Base-by-base conservation (phyloP, 164 flowering plant genomes). In the Sedum album region DNA sequence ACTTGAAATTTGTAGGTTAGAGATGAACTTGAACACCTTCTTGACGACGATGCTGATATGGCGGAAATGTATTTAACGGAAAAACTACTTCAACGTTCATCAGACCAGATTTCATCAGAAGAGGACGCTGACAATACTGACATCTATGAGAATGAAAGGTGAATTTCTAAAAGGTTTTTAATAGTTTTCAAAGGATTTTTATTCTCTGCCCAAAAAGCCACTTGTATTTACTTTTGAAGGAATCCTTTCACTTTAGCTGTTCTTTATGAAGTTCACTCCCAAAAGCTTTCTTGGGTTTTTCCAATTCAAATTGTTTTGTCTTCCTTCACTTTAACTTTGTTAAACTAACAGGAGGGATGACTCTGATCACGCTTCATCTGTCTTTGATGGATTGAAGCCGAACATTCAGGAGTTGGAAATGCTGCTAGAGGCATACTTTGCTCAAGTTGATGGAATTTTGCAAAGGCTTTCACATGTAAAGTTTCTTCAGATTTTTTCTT, bases 371-470 rank as follows among this genome's bases (percentile, higher is more conserved):
- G 83, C 88, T 42, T 78, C 92, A 41, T 84, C 73, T 48, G 88
- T 94, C 73, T 83, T 78, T 51, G 79, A 76, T 66, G 81, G 87
- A 82, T 86, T 88, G 67, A 79, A 81, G 53, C 85, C 88, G 68
- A 95, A 94, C 78, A 93, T 93, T 13, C 95, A 87, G 76, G 97
- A 91, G 78, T 96, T 93, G 41, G 98, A 91, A 74, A 93, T 93
- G 97, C 97, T 93, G 18, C 73, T 93, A 76, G 98, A 91, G 79
- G 98, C 98, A 5, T 93, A 93, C 79, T 93, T 93, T 74, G 97
- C 91, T 66, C 95, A 93, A 74, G 87, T 93, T 68, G 98, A 89
- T 74, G 97, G 99, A 31, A 88, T 93, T 67, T 65, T 90, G 72
- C 90, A 91, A 80, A 89, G 90, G 68, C 72, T 94, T 21, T 89